Percentiles rank a stretch among this genome's conserved stretches.
phyloP scores from a whole-genome alignment of 768 basidiomycete genomes.

The Coprinopsis sp. region DNA sequence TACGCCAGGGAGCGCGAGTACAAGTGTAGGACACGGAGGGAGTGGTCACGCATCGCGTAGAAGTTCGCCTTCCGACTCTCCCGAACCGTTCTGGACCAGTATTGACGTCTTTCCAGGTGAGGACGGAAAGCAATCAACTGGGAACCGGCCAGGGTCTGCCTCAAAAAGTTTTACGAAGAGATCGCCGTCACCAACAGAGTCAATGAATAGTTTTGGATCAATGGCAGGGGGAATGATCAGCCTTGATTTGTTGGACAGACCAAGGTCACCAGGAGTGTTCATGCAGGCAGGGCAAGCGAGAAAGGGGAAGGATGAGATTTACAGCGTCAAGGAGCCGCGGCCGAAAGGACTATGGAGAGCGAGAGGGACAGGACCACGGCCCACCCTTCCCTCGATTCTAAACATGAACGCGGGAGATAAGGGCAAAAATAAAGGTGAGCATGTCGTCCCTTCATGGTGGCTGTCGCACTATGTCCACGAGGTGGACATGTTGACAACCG shows the following conservation, averaged over 20 bases:
- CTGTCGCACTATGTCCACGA: too few species aligned
- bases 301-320: not conserved
- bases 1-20: not conserved
- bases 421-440: not conserved
- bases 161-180: too few species aligned
- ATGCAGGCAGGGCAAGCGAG: not conserved
- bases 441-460: not conserved
- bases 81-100: not conserved
- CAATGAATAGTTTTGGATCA: not conserved
- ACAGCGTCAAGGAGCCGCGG: slow-evolving; percentile 19
- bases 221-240: not conserved
- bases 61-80: not conserved
- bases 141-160: too few species aligned
- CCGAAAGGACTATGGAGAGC: slow-evolving; percentile 44
- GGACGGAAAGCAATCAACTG: too few species aligned
- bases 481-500: too few species aligned
- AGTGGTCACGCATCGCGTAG: not conserved
- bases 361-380: slow-evolving; percentile 29
- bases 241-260: not conserved
- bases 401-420: slow-evolving; percentile 2
- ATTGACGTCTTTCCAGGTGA: not conserved
- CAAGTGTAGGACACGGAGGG: too few species aligned
- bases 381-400: not conserved
- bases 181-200: not conserved
- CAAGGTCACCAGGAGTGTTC: not conserved